These are phyloP conservation scores for Pseudonitzschia pungens DNA, from an alignment of 108 stramenopile genomes.

Conservation along the genomic window DNA sequence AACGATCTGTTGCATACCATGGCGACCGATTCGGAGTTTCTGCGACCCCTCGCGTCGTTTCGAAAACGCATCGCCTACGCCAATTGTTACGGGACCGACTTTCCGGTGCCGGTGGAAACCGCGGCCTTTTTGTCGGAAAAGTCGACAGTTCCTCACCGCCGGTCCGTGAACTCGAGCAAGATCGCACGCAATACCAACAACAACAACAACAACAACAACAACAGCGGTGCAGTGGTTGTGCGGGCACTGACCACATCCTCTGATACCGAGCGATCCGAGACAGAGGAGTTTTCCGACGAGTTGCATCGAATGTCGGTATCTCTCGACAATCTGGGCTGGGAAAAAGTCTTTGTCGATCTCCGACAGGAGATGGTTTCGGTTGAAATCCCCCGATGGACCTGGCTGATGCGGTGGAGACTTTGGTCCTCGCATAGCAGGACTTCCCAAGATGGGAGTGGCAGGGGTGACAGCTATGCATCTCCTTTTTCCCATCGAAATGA, in stretches of 20 bases:
- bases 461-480: neutral
- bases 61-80: slow-evolving; percentile 80
- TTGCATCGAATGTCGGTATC: slow-evolving; percentile 63
- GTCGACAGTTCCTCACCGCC: slow-evolving; percentile 54
- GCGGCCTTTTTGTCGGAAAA: slow-evolving; percentile 77
- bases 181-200: slow-evolving; percentile 11
- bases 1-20: slow-evolving; percentile 46
- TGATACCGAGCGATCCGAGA: neutral
- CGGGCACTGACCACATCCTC: slow-evolving; percentile 34
- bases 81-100: slow-evolving; percentile 88
- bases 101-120: slow-evolving; percentile 79
- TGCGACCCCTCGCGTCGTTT: slow-evolving; percentile 63
- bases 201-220: slow-evolving; percentile 19
- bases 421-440: neutral
- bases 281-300: slow-evolving; percentile 27
- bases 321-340: slow-evolving; percentile 84
- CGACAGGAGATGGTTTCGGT: slow-evolving; percentile 53
- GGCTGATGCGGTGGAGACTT: neutral
- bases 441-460: neutral
- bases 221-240: slow-evolving; percentile 28
- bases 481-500: slow-evolving; percentile 15
- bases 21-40: slow-evolving; percentile 45
- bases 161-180: neutral
- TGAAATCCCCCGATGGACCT: slow-evolving; percentile 20
- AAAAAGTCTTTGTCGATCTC: slow-evolving; percentile 86